Percentiles rank a stretch among this genome's conserved stretches.
These are phyloP conservation scores for Monilinia laxa DNA, from an alignment of 2,329 filamentous ascomycete species.

Conservation along the genomic window DNA sequence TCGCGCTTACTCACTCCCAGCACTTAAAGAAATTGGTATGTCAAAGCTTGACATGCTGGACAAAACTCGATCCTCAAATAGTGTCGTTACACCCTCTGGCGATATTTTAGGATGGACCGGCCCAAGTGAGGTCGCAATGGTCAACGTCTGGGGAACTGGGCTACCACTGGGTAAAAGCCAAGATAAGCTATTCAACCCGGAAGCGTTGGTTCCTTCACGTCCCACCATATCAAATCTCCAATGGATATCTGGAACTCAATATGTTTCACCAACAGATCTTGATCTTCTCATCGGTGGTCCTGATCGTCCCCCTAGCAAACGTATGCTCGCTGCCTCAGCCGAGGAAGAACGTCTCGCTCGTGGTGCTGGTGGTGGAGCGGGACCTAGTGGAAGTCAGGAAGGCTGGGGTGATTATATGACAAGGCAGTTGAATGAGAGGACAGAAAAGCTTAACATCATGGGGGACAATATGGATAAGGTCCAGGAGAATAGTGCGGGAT, in stretches of 20 bases:
- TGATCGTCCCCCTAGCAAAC: slow-evolving; percentile 82
- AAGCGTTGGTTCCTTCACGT: slow-evolving; percentile 70
- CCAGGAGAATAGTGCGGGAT: slow-evolving; percentile 76
- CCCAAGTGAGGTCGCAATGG: slow-evolving; percentile 77
- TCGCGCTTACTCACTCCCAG: slow-evolving; percentile 83
- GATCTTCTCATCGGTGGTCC: slow-evolving; percentile 88
- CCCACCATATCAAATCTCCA: slow-evolving; percentile 94
- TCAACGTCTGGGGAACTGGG: slow-evolving; percentile 83
- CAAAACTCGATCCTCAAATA: slow-evolving; percentile 65
- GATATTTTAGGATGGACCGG: slow-evolving; percentile 87
- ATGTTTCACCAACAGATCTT: slow-evolving; percentile 81
- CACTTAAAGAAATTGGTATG: slow-evolving; percentile 77
- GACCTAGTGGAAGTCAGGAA: slow-evolving; percentile 47
- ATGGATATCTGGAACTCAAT: slow-evolving; percentile 94
- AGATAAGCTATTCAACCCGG: slow-evolving; percentile 79
- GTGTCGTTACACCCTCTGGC: slow-evolving; percentile 72
- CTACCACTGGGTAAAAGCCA: slow-evolving; percentile 58
- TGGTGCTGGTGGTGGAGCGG: slow-evolving; percentile 41
- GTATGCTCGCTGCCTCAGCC: slow-evolving; percentile 78
- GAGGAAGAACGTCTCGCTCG: slow-evolving; percentile 66
- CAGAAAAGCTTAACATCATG: slow-evolving; percentile 80
- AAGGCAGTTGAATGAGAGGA: slow-evolving; percentile 83
- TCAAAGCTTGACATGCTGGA: slow-evolving; percentile 70
- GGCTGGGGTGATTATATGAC: slow-evolving; percentile 79
- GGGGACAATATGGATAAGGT: slow-evolving; percentile 82